Percentiles rank a stretch among this genome's conserved stretches.
These are phyloP conservation scores for Cardiospermum halicacabum DNA, from an alignment of 345 rosid species.

Conservation along the genomic window DNA sequence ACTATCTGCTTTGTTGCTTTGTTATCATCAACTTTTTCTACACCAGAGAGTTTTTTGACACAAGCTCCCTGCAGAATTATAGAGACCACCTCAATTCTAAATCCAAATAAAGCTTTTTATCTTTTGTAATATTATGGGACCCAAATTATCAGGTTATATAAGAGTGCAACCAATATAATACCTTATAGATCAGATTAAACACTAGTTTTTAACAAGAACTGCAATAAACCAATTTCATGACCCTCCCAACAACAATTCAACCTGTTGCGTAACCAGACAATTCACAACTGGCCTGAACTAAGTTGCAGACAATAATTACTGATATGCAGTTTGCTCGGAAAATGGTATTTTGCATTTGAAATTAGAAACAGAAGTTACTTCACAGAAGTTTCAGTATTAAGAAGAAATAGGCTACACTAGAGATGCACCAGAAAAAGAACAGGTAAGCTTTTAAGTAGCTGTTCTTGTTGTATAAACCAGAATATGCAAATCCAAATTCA, in stretches of 20 bases:
- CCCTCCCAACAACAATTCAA: background rate
- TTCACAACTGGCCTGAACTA: background rate
- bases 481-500: background rate
- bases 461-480: too few relatives aligned
- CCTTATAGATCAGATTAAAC: background rate
- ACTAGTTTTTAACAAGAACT: background rate
- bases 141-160: background rate
- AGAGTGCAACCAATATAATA: background rate
- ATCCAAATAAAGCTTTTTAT: background rate
- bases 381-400: background rate
- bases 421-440: background rate
- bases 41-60: slow-evolving; percentile 65
- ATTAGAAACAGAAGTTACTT: background rate
- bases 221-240: background rate
- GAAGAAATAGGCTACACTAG: background rate
- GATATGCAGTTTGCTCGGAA: background rate
- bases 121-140: background rate
- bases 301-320: background rate
- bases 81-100: background rate
- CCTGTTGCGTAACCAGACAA: background rate
- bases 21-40: slow-evolving; percentile 77
- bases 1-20: slow-evolving; percentile 91
- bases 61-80: slow-evolving; percentile 77
- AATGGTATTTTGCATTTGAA: background rate
- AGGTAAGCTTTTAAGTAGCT: background rate